phyloP scores from a whole-genome alignment of 2,329 filamentous ascomycete genomes.

The Nigrospora sphaerica region DNA sequence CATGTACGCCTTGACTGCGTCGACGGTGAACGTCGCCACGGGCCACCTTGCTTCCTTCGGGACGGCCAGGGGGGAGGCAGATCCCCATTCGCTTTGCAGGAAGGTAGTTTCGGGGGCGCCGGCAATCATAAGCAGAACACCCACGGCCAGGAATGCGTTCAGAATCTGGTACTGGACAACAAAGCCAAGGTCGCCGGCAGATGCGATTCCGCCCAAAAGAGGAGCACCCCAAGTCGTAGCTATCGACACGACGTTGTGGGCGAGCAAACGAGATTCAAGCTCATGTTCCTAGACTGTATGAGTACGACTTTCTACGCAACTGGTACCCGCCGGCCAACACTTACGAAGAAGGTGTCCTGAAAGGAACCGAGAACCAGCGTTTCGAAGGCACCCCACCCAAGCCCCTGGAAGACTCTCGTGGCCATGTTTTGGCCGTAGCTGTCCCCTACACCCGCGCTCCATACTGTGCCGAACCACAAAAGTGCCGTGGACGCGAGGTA shows the following conservation, averaged over 20 bases:
- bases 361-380: constrained; percentile 44
- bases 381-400: constrained; percentile 55
- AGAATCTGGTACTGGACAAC: constrained; percentile 44
- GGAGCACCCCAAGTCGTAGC: constrained; percentile 47
- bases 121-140: constrained; percentile 39
- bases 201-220: constrained; percentile 43
- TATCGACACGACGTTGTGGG: constrained; percentile 36
- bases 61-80: constrained; percentile 5
- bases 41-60: constrained; percentile 14
- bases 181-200: constrained; percentile 31
- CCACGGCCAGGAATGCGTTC: constrained; percentile 37
- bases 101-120: constrained; percentile 46
- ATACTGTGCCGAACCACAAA: constrained; percentile 41
- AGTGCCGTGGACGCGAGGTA: constrained; percentile 39
- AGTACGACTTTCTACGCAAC: constrained; percentile 6
- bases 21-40: constrained; percentile 19
- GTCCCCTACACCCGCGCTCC: constrained; percentile 37
- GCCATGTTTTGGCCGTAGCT: constrained; percentile 41
- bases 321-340: constrained; percentile 10
- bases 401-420: constrained; percentile 45
- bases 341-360: constrained; percentile 50
- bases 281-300: constrained; percentile 44
- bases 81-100: constrained; percentile 3
- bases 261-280: constrained; percentile 33
- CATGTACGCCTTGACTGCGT: constrained; percentile 28